A percentile compares a stretch with the other conserved stretches of the same genome.
phyloP scores from a whole-genome alignment of 345 rosid species.

The Melaleuca quinquenervia region DNA sequence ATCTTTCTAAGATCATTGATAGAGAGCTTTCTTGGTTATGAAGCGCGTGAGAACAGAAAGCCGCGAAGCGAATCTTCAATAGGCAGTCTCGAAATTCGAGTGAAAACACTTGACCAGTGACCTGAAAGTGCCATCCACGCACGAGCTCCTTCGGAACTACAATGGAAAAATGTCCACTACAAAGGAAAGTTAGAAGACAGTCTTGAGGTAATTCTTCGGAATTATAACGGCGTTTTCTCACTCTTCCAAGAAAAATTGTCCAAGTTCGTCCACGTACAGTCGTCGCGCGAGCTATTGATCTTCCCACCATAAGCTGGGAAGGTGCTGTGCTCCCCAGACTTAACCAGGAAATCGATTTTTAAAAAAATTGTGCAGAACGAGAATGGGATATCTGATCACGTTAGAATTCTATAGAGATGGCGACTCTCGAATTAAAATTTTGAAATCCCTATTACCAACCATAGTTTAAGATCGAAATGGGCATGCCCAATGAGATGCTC shows the following conservation, averaged over 20 bases:
- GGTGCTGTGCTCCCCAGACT: too few species aligned
- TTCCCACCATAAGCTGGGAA: too few species aligned
- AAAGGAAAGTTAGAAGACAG: not conserved
- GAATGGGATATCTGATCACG: not conserved
- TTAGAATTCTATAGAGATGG: not conserved
- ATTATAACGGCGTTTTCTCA: too few species aligned
- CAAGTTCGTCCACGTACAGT: too few species aligned
- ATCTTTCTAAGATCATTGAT: not conserved
- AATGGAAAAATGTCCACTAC: not conserved
- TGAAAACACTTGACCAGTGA: not conserved
- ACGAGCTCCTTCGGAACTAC: not conserved
- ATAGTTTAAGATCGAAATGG: not conserved
- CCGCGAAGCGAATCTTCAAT: not conserved
- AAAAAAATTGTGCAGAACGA: not conserved
- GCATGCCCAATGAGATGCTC: not conserved
- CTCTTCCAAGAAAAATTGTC: too few species aligned
- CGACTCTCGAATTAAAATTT: not conserved
- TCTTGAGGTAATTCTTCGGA: not conserved
- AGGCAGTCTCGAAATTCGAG: not conserved
- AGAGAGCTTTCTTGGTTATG: not conserved
- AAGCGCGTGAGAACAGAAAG: not conserved
- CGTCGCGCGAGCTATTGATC: too few species aligned
- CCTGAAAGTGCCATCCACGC: not conserved
- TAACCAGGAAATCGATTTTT: not conserved
- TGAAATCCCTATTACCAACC: not conserved